phyloP scores from a whole-genome alignment of 805 yeast species.

The Saccharomycopsis capsularis region DNA sequence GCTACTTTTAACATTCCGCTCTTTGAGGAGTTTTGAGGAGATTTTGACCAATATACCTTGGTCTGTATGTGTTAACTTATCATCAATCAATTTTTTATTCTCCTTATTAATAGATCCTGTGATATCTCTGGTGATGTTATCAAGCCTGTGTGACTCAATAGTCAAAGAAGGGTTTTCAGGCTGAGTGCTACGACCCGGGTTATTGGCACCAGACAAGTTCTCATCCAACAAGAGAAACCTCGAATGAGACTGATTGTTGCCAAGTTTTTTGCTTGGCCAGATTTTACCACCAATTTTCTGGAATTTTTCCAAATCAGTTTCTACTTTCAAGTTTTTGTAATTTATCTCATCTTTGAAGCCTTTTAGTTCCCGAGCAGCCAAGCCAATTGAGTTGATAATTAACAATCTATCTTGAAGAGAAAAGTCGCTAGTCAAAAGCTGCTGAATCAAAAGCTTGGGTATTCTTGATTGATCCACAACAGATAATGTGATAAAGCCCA shows the following conservation, averaged over 20 bases:
- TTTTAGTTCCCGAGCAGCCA: slow-evolving; percentile 67
- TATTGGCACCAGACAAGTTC: background rate
- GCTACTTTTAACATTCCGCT: slow-evolving; percentile 9
- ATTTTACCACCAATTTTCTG: background rate
- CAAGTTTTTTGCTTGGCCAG: slow-evolving; percentile 8
- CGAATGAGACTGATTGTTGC: background rate
- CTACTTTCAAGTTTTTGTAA: slow-evolving; percentile 8
- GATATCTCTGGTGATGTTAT: slow-evolving; percentile 7
- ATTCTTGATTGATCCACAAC: slow-evolving; percentile 7
- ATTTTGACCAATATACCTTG: slow-evolving; percentile 17
- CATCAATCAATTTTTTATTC: slow-evolving; percentile 4
- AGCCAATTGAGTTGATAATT: slow-evolving; percentile 58
- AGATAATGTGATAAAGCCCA: slow-evolving; percentile 10
- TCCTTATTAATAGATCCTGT: slow-evolving; percentile 3
- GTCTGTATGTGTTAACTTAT: background rate
- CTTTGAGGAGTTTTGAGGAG: slow-evolving; percentile 16
- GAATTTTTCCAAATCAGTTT: slow-evolving; percentile 4
- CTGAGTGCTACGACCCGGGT: too few species aligned
- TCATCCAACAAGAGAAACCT: slow-evolving; percentile 11
- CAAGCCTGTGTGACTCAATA: slow-evolving; percentile 14
- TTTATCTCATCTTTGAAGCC: slow-evolving; percentile 46
- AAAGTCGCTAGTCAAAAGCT: slow-evolving; percentile 61
- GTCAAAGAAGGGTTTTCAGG: background rate
- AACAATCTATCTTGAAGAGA: slow-evolving; percentile 73
- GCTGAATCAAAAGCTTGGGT: slow-evolving; percentile 14